Conservation (phyloP, 768 basidiomycete genomes). For the Termitomyces sp. region DNA sequence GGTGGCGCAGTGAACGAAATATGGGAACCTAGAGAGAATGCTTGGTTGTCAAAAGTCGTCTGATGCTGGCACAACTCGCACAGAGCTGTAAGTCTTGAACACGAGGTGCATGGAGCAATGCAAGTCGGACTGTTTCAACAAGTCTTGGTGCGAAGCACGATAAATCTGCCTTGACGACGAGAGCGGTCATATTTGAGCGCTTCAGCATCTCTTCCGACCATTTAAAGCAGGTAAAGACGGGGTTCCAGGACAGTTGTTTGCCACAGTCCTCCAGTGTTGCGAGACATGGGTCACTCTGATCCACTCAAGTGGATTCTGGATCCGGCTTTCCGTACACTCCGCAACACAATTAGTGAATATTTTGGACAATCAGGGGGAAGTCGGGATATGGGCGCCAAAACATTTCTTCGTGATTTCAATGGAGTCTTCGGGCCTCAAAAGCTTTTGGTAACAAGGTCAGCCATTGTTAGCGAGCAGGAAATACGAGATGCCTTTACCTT, state of each 20-base stretch:
- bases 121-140: conserved; percentile 21
- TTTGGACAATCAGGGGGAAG: conserved; percentile 38
- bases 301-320: conserved; percentile 23
- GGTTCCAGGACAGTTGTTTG: conserved; percentile 30
- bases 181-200: conserved; percentile 37
- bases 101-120: conserved; percentile 26
- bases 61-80: conserved; percentile 17
- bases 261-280: conserved; percentile 38
- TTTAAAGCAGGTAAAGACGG: conserved; percentile 24
- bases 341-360: conserved; percentile 28
- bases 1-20: conserved; percentile 29
- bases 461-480: not conserved
- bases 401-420: conserved; percentile 33
- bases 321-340: conserved; percentile 3
- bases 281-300: conserved; percentile 34
- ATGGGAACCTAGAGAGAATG: conserved; percentile 22
- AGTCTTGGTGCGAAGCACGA: conserved; percentile 21
- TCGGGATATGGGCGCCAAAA: conserved; percentile 27
- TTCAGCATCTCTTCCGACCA: conserved; percentile 39
- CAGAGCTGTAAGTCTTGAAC: conserved; percentile 26
- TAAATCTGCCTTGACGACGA: conserved; percentile 22
- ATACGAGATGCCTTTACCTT: not conserved
- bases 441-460: conserved; percentile 28
- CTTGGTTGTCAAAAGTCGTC: conserved; percentile 19
- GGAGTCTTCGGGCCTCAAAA: conserved; percentile 24